Evolutionary conservation across 768 basidiomycete genomes (phyloP), one percentile per base, ranked within the genome.

Genomic region (Lanmaoa pseudosensibilis): DNA sequence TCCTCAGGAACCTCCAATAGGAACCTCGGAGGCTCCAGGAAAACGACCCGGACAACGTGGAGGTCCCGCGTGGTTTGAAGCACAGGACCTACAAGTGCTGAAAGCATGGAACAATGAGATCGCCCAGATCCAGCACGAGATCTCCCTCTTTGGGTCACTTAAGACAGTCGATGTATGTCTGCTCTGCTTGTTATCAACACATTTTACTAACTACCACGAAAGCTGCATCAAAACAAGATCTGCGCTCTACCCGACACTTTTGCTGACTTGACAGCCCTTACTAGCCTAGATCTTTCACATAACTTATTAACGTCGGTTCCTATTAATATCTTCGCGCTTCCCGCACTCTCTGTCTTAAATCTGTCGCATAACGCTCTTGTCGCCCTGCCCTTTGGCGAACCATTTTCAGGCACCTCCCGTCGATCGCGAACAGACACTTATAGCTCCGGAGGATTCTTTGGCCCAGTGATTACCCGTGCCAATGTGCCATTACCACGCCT

Each of bases 81-180:
- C 87, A 2, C 86, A 88, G 66, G 91, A 94, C 70, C 73, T 94
- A 21, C 80, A 82, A 37, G 75, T 88, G 5, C 73, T 94, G 41
- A 92, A 91, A 66, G 85, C 84, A 16, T 87, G 87, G 82, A 87
- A 85, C 64, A 93, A 94, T 63, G 85, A 87, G 19, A 92, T 94
- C 40, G 60, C 80, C 18, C 88, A 90, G 65, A 78, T 94, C 30
- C 91, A 92, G 61, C 85, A 84, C 23, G 92, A 94, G 68, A 86
- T 94, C 15, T 87, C 88, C 0, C 77, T 92, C 44, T 94, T 94
- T 66, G 91, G 91, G 3, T 90, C 88, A 4, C 75, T 94, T 50
- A 92, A 92, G 71, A 81, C 77, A 2, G 63, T 94, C 39, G 92
- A 94, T 70, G 91, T 91, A 73, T 54, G 90, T 75, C 18, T 45